Evolutionary conservation across 2,329 filamentous ascomycete genomes (phyloP).

Genomic region (Clonostachys rhizophaga): DNA sequence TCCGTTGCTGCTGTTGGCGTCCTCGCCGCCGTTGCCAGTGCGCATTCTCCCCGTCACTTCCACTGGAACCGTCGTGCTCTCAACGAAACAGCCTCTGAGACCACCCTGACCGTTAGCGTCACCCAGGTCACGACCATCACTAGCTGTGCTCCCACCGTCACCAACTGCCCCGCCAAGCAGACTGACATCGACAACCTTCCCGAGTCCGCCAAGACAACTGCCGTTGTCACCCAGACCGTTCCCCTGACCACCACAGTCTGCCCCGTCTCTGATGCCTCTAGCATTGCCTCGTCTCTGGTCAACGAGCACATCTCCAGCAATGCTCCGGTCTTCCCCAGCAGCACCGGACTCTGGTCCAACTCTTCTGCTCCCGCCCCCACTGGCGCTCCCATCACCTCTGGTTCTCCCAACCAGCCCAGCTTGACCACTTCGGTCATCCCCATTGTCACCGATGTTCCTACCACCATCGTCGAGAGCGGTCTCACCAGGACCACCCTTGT

Average conservation of each 20-base stretch:
- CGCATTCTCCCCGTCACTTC: conserved; percentile 20
- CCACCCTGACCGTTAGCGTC: conserved; percentile 43
- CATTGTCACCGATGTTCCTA: conserved; percentile 21
- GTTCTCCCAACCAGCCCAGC: conserved; percentile 1
- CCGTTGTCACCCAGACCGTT: conserved; percentile 30
- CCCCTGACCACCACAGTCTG: conserved; percentile 35
- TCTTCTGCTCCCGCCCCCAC: conserved; percentile 1
- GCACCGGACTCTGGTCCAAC: background rate
- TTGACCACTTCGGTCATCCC: conserved; percentile 13
- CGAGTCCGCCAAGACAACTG: conserved; percentile 22
- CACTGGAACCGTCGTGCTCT: conserved; percentile 22
- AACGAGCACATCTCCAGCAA: conserved; percentile 25
- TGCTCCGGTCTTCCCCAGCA: background rate
- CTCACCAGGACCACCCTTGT: conserved; percentile 34
- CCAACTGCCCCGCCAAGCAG: conserved; percentile 44
- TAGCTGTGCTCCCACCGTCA: conserved; percentile 51
- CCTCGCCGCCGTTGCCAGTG: conserved; percentile 37
- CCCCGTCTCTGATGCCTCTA: conserved; percentile 34
- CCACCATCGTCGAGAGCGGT: conserved; percentile 14
- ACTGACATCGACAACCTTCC: conserved; percentile 26
- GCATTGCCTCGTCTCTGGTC: conserved; percentile 33
- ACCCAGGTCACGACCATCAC: conserved; percentile 53
- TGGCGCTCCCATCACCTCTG: background rate
- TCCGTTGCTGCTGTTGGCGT: conserved; percentile 34
- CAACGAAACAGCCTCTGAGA: conserved; percentile 20